Percentiles rank a stretch among this genome's conserved stretches.
These are phyloP conservation scores for Persicaria maculosa DNA, from an alignment of 148 eudicot species.

Conservation along the genomic window DNA sequence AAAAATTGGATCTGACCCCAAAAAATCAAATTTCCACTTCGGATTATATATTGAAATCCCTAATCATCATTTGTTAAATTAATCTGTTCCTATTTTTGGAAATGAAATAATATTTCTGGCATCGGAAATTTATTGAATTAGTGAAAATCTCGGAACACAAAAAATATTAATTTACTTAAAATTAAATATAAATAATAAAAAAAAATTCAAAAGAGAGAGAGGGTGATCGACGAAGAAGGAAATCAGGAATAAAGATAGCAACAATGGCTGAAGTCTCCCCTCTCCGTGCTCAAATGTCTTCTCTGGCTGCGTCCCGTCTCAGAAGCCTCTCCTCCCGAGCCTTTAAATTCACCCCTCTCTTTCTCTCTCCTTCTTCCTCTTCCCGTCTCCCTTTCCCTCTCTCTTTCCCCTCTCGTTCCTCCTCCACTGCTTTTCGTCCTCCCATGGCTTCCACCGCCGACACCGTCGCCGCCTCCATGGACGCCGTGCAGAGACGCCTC, in stretches of 20 bases:
- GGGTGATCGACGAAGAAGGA: not conserved
- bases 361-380: not conserved
- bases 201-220: too few relatives aligned
- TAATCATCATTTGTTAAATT: too few relatives aligned
- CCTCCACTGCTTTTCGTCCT: constrained; percentile 13
- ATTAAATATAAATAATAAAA: too few relatives aligned
- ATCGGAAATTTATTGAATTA: too few relatives aligned
- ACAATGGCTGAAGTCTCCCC: constrained; percentile 13
- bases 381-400: constrained; percentile 10
- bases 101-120: too few relatives aligned
- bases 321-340: constrained; percentile 20
- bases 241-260: not conserved
- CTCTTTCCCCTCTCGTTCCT: constrained; percentile 16
- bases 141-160: too few relatives aligned
- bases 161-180: too few relatives aligned
- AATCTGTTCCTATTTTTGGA: too few relatives aligned
- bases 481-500: constrained; percentile 79
- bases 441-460: constrained; percentile 18
- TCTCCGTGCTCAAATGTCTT: constrained; percentile 13
- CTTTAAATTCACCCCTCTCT: constrained; percentile 19
- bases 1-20: too few relatives aligned
- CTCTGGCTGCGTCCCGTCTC: constrained; percentile 15
- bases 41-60: too few relatives aligned
- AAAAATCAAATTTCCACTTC: too few relatives aligned
- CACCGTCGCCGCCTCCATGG: constrained; percentile 57